Evolutionary conservation across 331 rosid genomes (phyloP).

Genomic region (Rhamnella rubrinervis): DNA sequence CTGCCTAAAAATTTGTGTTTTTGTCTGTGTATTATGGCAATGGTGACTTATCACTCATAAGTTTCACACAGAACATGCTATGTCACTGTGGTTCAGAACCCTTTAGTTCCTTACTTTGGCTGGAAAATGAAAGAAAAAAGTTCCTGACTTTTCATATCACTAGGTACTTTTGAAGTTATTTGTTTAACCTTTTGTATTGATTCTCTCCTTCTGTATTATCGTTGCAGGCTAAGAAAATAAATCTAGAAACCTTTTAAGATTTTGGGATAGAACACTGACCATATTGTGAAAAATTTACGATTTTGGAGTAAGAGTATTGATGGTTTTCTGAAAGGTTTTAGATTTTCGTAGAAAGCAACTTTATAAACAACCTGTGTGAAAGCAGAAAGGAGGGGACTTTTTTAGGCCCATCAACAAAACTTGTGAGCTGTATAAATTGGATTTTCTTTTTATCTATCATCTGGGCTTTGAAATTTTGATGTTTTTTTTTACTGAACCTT

Average conservation of each 20-base stretch:
- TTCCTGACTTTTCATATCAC: constrained; percentile 28
- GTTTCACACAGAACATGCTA: constrained; percentile 20
- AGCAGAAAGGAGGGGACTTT: neutral
- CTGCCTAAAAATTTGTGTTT: neutral
- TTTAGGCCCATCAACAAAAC: neutral
- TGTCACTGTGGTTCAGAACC: constrained; percentile 28
- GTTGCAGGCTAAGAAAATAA: constrained; percentile 8
- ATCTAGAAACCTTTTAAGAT: constrained; percentile 4
- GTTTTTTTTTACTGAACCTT: constrained; percentile 1
- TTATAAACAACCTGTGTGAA: neutral
- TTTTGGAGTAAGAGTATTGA: neutral
- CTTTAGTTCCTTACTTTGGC: constrained; percentile 25
- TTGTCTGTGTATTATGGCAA: constrained; percentile 1
- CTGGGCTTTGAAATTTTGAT: constrained; percentile 11
- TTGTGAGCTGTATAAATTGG: neutral
- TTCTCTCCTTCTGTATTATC: constrained; percentile 25
- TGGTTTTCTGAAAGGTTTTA: no score
- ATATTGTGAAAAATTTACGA: neutral
- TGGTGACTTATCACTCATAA: constrained; percentile 19
- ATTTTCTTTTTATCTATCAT: neutral
- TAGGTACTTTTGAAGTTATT: constrained; percentile 1
- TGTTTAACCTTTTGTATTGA: constrained; percentile 27
- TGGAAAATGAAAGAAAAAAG: constrained; percentile 25
- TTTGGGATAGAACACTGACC: constrained; percentile 6
- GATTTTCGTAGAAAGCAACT: neutral